A percentile compares a stretch with the other conserved stretches of the same genome.
Conservation (phyloP, 352 stramenopile species). For the Stramenopiles sp. region DNA sequence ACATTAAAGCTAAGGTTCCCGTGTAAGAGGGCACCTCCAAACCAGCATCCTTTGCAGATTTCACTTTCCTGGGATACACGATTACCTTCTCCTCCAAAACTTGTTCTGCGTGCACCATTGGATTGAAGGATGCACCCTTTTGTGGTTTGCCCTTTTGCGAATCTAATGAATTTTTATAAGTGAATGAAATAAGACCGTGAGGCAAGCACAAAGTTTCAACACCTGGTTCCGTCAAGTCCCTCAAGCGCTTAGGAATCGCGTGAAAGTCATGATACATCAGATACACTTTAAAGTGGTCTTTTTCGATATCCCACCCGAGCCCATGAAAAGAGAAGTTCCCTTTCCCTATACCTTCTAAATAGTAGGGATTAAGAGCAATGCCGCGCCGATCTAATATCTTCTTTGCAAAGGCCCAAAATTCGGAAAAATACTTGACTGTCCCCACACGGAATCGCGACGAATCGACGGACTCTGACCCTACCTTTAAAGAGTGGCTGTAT, state of each 20-base stretch:
- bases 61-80: too few species aligned
- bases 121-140: too few species aligned
- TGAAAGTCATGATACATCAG: background rate
- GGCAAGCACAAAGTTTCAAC: too few species aligned
- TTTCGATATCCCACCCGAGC: background rate
- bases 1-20: too few species aligned
- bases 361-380: background rate
- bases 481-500: background rate
- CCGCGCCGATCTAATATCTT: background rate
- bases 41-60: too few species aligned
- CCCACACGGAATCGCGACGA: background rate
- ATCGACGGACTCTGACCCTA: background rate
- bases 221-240: background rate
- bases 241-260: background rate
- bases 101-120: too few species aligned
- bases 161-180: too few species aligned
- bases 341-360: background rate
- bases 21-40: too few species aligned
- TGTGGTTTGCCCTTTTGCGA: too few species aligned
- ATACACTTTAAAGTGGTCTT: conserved; percentile 4
- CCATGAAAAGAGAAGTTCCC: background rate
- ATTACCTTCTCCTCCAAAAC: too few species aligned
- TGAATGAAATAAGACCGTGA: too few species aligned
- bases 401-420: background rate
- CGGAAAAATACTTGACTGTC: background rate